These are phyloP conservation scores for Datura wrightii DNA, from an alignment of 257 asterid genomes.

Conservation along the genomic window DNA sequence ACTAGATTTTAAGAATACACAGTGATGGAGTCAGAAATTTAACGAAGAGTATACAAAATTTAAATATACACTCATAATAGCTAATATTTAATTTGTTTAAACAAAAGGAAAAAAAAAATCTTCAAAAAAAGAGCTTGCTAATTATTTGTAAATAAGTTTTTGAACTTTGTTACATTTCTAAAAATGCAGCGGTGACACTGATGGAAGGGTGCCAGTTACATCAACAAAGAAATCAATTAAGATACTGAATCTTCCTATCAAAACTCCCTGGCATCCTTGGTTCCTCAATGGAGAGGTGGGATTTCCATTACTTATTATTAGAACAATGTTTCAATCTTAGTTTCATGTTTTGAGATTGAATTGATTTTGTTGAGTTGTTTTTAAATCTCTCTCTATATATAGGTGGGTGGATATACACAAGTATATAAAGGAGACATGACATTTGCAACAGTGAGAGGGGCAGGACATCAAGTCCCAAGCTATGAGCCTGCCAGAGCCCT, in stretches of 20 bases:
- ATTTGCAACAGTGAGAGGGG: conserved; percentile 76
- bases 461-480: conserved; percentile 91
- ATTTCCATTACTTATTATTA: conserved; percentile 24
- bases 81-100: too few relatives aligned
- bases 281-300: conserved; percentile 62
- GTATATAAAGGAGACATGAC: conserved; percentile 59
- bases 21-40: too few relatives aligned
- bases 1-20: too few relatives aligned
- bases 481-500: conserved; percentile 70
- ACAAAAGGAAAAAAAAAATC: too few relatives aligned
- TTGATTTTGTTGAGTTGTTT: neutral
- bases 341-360: too few relatives aligned
- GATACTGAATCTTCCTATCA: conserved; percentile 49
- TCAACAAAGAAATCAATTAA: conserved; percentile 64
- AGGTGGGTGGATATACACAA: conserved; percentile 84
- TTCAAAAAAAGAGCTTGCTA: neutral
- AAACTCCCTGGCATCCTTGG: conserved; percentile 76
- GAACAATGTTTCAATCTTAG: neutral
- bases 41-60: too few relatives aligned
- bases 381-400: neutral
- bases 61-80: too few relatives aligned
- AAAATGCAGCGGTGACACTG: conserved; percentile 73
- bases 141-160: neutral
- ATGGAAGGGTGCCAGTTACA: conserved; percentile 81
- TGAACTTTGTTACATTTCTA: neutral